These are phyloP conservation scores for Rhodotorula graminis DNA, from an alignment of 768 basidiomycete species.

Conservation along the genomic window DNA sequence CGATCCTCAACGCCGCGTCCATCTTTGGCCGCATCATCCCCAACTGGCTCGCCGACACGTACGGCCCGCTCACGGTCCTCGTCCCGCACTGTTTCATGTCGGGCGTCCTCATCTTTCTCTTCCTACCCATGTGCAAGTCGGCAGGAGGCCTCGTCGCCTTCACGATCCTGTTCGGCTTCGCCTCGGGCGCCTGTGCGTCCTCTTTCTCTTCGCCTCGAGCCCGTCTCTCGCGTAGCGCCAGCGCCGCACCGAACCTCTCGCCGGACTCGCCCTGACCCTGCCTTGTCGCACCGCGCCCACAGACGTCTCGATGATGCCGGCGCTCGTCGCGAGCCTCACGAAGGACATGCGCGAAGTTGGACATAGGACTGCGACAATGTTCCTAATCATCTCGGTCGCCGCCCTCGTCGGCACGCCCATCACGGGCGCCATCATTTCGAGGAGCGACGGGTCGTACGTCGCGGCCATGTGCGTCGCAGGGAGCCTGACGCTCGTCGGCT, in stretches of 20 bases:
- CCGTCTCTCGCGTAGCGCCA: too few relatives aligned
- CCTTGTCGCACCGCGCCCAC: too few relatives aligned
- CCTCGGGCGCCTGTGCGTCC: constrained; percentile 37
- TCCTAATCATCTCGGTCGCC: constrained; percentile 42
- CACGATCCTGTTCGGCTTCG: constrained; percentile 45
- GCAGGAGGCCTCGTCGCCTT: constrained; percentile 43
- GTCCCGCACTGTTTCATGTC: constrained; percentile 26
- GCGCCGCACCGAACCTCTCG: too few relatives aligned
- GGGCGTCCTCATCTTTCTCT: constrained; percentile 40
- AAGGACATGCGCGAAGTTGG: constrained; percentile 43
- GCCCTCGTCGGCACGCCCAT: constrained; percentile 44
- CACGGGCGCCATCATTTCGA: constrained; percentile 44
- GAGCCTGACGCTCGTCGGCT: constrained; percentile 21
- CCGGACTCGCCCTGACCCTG: background rate
- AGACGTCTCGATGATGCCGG: constrained; percentile 35
- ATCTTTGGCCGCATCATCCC: constrained; percentile 60
- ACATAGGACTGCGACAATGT: constrained; percentile 40
- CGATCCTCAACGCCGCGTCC: constrained; percentile 63
- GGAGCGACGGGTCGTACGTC: constrained; percentile 38
- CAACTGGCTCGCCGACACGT: constrained; percentile 48
- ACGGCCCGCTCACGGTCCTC: constrained; percentile 35
- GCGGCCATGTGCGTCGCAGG: constrained; percentile 31
- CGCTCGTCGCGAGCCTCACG: constrained; percentile 39
- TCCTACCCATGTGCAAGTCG: constrained; percentile 38
- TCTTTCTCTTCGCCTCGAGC: background rate